These are phyloP conservation scores for Ramaria rubella DNA, from an alignment of 768 basidiomycete genomes.

Conservation along the genomic window DNA sequence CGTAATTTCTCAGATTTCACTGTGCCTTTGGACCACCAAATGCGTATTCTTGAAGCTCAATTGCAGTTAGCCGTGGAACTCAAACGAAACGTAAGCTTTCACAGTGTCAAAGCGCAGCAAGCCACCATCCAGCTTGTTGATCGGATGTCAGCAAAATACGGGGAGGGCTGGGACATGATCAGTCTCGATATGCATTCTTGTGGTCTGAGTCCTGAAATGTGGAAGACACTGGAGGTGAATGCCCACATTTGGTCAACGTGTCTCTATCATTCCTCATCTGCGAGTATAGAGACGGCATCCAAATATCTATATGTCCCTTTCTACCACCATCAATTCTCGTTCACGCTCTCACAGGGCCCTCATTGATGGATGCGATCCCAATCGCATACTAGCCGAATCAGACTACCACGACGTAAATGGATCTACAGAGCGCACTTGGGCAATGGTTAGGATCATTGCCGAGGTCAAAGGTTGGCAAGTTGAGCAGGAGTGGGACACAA, in stretches of 20 bases:
- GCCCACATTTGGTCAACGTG: neutral
- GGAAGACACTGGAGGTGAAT: conserved; percentile 63
- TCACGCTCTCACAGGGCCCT: conserved; percentile 57
- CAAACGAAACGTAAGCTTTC: conserved; percentile 72
- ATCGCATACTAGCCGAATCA: conserved; percentile 79
- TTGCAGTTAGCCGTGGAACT: conserved; percentile 79
- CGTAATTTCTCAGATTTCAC: conserved; percentile 69
- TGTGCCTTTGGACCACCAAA: conserved; percentile 75
- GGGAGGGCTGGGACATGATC: conserved; percentile 52
- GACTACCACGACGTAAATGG: conserved; percentile 68
- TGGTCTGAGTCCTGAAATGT: conserved; percentile 71
- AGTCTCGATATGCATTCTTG: conserved; percentile 91
- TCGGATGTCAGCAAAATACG: conserved; percentile 51
- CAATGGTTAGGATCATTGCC: conserved; percentile 67
- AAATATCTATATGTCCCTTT: conserved; percentile 85
- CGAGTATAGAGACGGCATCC: conserved; percentile 49
- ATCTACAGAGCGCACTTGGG: conserved; percentile 61
- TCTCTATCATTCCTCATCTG: neutral
- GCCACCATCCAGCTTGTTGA: conserved; percentile 61
- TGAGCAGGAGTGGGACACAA: conserved; percentile 50
- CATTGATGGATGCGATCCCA: conserved; percentile 53
- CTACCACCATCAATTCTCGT: conserved; percentile 76
- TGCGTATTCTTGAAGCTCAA: conserved; percentile 75
- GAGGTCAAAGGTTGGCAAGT: conserved; percentile 70
- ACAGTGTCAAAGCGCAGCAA: conserved; percentile 75